These are phyloP conservation scores for Cercophora scortea DNA, from an alignment of 495 filamentous ascomycete species.

Conservation along the genomic window DNA sequence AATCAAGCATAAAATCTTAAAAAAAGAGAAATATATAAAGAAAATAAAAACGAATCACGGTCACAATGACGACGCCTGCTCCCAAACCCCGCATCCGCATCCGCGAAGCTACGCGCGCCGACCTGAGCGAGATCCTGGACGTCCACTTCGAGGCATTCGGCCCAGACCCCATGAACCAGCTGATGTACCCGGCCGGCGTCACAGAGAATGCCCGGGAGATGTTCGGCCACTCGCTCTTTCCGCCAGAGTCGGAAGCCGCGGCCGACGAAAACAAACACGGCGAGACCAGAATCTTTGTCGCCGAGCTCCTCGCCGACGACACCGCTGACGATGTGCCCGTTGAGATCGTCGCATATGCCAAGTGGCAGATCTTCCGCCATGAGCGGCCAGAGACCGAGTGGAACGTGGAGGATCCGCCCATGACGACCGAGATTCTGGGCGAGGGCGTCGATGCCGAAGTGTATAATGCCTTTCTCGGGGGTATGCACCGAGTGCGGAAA, in stretches of 20 bases:
- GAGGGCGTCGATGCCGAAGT: slow-evolving; percentile 12
- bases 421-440: slow-evolving; percentile 16
- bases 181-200: slow-evolving; percentile 16
- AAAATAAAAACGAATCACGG: neutral
- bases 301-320: slow-evolving; percentile 13
- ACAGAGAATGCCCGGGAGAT: slow-evolving; percentile 5
- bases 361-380: slow-evolving; percentile 13
- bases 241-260: neutral
- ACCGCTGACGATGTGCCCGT: slow-evolving; percentile 3
- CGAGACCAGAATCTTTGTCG: slow-evolving; percentile 12
- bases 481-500: slow-evolving; percentile 6
- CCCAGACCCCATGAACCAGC: slow-evolving; percentile 14
- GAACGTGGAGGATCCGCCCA: slow-evolving; percentile 5
- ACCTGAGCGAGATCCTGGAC: slow-evolving; percentile 8
- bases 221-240: slow-evolving; percentile 7
- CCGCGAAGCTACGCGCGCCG: slow-evolving; percentile 17
- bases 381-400: slow-evolving; percentile 19
- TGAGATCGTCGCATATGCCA: slow-evolving; percentile 20
- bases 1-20: no score
- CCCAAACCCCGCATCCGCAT: slow-evolving; percentile 13
- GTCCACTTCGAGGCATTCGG: slow-evolving; percentile 16
- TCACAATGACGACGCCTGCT: slow-evolving; percentile 7
- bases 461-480: slow-evolving; percentile 17
- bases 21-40: no score
- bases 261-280: slow-evolving; percentile 2